phyloP scores from a whole-genome alignment of 371 early-diverging fungal species.

The Rhizopus arrhizus region DNA sequence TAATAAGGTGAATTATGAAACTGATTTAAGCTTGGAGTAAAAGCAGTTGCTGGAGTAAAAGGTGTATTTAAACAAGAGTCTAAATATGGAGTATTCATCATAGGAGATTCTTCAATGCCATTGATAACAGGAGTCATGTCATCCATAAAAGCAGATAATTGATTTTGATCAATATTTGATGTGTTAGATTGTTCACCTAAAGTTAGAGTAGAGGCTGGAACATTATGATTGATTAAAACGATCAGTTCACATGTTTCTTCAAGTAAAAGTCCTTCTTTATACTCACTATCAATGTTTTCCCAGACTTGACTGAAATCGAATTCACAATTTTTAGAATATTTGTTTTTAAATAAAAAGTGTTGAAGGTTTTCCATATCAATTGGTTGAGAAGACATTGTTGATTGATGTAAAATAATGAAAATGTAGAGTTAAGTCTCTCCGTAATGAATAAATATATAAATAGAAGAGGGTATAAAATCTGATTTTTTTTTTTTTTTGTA shows the following conservation, averaged over 20 bases:
- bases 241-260: slow-evolving; percentile 31
- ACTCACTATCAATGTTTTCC: slow-evolving; percentile 24
- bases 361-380: slow-evolving; percentile 21
- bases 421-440: neutral
- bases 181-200: neutral
- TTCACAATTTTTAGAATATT: slow-evolving; percentile 2
- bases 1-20: slow-evolving; percentile 30
- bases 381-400: slow-evolving; percentile 16
- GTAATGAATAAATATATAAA: slow-evolving; percentile 1
- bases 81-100: slow-evolving; percentile 41
- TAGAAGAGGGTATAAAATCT: neutral
- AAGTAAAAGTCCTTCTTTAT: slow-evolving; percentile 14
- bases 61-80: slow-evolving; percentile 39
- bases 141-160: slow-evolving; percentile 21
- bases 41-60: slow-evolving; percentile 37
- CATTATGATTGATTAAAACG: slow-evolving; percentile 2
- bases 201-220: neutral
- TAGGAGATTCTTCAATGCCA: slow-evolving; percentile 32
- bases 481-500: slow-evolving; percentile 1
- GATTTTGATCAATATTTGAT: slow-evolving; percentile 1
- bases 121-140: slow-evolving; percentile 29
- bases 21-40: slow-evolving; percentile 35
- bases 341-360: slow-evolving; percentile 19
- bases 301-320: slow-evolving; percentile 28
- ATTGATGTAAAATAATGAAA: slow-evolving; percentile 1